Percentiles rank a stretch among this genome's conserved stretches.
These are phyloP conservation scores for Leccinum subgranulosum DNA, from an alignment of 768 basidiomycete species.

Conservation along the genomic window DNA sequence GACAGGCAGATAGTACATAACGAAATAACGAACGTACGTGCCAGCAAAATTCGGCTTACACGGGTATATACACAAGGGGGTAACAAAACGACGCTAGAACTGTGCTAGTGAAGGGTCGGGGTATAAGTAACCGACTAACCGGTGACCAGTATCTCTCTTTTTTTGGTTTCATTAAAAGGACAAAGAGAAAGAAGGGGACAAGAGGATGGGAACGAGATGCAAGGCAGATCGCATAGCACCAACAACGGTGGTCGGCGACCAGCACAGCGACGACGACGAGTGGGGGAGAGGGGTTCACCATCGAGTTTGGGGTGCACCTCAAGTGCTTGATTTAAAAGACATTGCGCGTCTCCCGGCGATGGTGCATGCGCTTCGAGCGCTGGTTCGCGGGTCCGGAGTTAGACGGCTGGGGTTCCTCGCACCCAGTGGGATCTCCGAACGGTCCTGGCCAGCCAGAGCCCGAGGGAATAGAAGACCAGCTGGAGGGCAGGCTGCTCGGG, in stretches of 20 bases:
- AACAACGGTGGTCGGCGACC: neutral
- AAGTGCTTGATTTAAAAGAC: neutral
- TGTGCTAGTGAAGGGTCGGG: neutral
- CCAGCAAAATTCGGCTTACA: neutral
- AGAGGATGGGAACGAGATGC: neutral
- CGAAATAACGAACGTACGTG: neutral
- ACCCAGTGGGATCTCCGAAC: neutral
- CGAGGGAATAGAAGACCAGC: neutral
- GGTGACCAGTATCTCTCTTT: neutral
- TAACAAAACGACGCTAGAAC: neutral
- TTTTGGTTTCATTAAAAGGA: neutral
- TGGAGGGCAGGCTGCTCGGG: neutral
- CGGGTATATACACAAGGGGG: neutral
- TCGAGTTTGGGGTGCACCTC: neutral
- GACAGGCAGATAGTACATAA: neutral
- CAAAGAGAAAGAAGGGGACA: neutral
- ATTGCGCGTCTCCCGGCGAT: neutral
- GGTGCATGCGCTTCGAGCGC: neutral
- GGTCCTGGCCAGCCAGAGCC: neutral
- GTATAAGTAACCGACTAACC: neutral
- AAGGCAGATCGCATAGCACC: neutral
- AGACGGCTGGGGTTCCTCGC: neutral
- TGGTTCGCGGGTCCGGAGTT: neutral
- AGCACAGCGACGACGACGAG: neutral
- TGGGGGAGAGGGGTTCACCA: neutral